Conservation (phyloP, 129 eudicot genomes). For the Lactuca sativa region DNA sequence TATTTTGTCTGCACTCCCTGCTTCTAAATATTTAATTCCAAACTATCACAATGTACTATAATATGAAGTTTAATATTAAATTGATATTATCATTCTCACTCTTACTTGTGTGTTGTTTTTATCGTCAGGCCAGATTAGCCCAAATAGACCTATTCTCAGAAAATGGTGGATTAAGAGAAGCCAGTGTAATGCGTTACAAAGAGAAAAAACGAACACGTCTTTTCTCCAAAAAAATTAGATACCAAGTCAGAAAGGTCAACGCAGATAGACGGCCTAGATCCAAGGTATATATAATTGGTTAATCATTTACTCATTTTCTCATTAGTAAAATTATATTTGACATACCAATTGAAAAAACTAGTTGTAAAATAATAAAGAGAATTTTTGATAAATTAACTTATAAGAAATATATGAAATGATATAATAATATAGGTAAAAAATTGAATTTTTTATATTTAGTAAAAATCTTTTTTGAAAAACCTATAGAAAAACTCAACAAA, state of each 20-base stretch:
- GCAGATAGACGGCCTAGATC: slow-evolving; percentile 93
- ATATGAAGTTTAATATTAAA: neutral
- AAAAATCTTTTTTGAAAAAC: no score
- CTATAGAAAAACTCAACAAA: no score
- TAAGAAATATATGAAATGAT: no score
- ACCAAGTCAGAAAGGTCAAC: slow-evolving; percentile 83
- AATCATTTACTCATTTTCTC: neutral
- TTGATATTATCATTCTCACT: neutral
- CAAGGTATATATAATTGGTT: slow-evolving; percentile 51
- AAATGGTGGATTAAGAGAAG: slow-evolving; percentile 71
- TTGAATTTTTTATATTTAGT: no score
- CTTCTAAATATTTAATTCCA: neutral
- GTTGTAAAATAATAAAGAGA: no score
- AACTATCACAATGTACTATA: neutral
- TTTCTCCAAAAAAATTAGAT: slow-evolving; percentile 85
- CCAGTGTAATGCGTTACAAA: slow-evolving; percentile 79
- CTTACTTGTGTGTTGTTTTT: neutral
- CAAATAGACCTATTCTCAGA: slow-evolving; percentile 80
- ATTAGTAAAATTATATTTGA: neutral
- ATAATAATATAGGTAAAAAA: no score
- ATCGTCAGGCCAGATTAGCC: slow-evolving; percentile 59
- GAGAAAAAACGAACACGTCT: slow-evolving; percentile 76
- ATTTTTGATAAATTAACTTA: no score
- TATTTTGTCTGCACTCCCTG: neutral
- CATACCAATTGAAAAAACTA: no score